Percentiles rank a stretch among this genome's conserved stretches.
phyloP scores from a whole-genome alignment of 805 yeast genomes.

The Diddensiella transvaalensis region DNA sequence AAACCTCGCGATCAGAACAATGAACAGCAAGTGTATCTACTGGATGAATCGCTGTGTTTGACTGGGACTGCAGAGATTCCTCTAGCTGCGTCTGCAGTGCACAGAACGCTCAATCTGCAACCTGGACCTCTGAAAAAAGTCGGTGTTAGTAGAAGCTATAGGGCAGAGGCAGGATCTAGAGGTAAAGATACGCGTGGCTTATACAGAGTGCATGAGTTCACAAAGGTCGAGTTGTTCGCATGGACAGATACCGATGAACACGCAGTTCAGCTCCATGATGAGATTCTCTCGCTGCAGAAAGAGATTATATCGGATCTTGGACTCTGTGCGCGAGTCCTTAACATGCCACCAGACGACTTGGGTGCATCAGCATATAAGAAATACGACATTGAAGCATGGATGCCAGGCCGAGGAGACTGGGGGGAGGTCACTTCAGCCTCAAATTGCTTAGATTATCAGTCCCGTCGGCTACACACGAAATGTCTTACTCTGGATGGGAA shows the following conservation, averaged over 20 bases:
- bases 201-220: slow-evolving; percentile 93
- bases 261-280: slow-evolving; percentile 46
- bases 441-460: slow-evolving; percentile 87
- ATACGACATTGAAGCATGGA: slow-evolving; percentile 94
- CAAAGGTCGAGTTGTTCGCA: slow-evolving; percentile 87
- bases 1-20: slow-evolving; percentile 84
- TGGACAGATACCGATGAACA: slow-evolving; percentile 49
- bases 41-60: slow-evolving; percentile 54
- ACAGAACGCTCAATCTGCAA: slow-evolving; percentile 41
- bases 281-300: slow-evolving; percentile 61
- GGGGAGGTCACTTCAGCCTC: slow-evolving; percentile 92
- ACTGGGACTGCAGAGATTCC: slow-evolving; percentile 97
- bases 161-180: slow-evolving; percentile 97
- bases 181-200: slow-evolving; percentile 90
- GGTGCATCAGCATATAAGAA: slow-evolving; percentile 93
- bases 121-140: slow-evolving; percentile 54
- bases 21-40: slow-evolving; percentile 78
- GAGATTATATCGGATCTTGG: slow-evolving; percentile 65
- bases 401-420: slow-evolving; percentile 94
- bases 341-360: slow-evolving; percentile 86
- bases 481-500: slow-evolving; percentile 38
- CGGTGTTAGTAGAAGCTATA: slow-evolving; percentile 80
- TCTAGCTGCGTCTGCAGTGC: slow-evolving; percentile 71
- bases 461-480: slow-evolving; percentile 74
- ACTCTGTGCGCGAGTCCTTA: slow-evolving; percentile 71